These are phyloP conservation scores for Suhomyces sp. DNA, from an alignment of 805 yeast species.

Conservation along the genomic window DNA sequence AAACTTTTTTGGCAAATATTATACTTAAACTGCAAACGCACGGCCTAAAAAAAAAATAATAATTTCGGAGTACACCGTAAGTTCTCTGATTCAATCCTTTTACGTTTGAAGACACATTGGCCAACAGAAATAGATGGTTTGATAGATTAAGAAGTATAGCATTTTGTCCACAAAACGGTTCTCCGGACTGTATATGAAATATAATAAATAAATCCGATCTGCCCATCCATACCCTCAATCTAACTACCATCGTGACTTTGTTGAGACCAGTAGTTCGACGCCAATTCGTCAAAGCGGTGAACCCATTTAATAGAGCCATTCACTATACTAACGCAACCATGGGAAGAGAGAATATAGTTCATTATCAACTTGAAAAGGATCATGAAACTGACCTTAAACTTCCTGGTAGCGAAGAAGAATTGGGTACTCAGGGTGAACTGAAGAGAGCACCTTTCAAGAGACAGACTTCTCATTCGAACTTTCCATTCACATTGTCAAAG, in stretches of 20 bases:
- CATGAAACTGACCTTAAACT: slow-evolving; percentile 32
- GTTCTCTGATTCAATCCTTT: background rate
- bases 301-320: background rate
- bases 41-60: background rate
- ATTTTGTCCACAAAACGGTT: background rate
- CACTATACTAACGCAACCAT: slow-evolving; percentile 12
- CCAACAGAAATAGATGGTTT: background rate
- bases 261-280: background rate
- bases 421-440: background rate
- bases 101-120: background rate
- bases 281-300: background rate
- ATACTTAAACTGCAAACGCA: slow-evolving; percentile 3
- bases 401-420: background rate
- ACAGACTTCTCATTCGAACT: slow-evolving; percentile 17
- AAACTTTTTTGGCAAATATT: background rate
- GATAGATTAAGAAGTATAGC: background rate
- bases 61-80: background rate
- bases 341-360: slow-evolving; percentile 43
- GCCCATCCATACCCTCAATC: background rate
- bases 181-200: background rate
- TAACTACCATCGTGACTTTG: slow-evolving; percentile 1
- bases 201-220: background rate
- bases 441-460: slow-evolving; percentile 2
- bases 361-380: slow-evolving; percentile 40
- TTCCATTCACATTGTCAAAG: slow-evolving; percentile 47